phyloP scores from a whole-genome alignment of 1,139 yeast species.

The Geotrichum carabidarum region DNA sequence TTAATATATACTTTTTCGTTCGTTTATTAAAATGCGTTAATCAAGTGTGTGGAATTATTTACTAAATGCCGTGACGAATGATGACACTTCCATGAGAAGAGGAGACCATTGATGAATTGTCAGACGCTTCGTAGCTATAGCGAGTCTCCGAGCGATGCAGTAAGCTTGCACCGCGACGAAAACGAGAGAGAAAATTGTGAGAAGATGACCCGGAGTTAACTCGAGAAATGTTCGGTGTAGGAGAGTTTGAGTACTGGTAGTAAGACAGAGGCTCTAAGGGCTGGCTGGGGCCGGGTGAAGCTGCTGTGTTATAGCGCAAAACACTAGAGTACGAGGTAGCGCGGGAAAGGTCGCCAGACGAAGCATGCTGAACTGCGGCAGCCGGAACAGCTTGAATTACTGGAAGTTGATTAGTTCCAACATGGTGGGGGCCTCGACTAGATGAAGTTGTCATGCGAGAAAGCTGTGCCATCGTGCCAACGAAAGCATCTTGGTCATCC shows the following conservation, averaged over 20 bases:
- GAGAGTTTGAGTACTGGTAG: too few species aligned
- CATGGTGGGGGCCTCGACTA: neutral
- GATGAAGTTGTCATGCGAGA: slow-evolving; percentile 6
- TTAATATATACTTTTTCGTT: neutral
- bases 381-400: neutral
- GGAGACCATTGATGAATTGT: neutral
- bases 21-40: neutral
- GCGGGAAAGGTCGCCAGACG: neutral
- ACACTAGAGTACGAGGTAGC: neutral
- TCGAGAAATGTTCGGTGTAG: neutral
- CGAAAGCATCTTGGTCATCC: slow-evolving; percentile 4
- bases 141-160: neutral
- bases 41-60: neutral
- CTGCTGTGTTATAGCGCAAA: neutral
- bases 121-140: neutral
- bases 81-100: slow-evolving; percentile 10
- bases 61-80: neutral
- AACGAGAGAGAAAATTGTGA: slow-evolving; percentile 1
- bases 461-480: slow-evolving; percentile 6
- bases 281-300: too few species aligned
- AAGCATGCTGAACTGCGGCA: neutral
- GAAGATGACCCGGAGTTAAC: slow-evolving; percentile 4
- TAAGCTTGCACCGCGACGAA: neutral
- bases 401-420: too few species aligned
- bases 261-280: too few species aligned